Percentiles rank a stretch among this genome's conserved stretches.
phyloP scores from a whole-genome alignment of 2,329 filamentous ascomycete species.

The Sporothrix mexicana region DNA sequence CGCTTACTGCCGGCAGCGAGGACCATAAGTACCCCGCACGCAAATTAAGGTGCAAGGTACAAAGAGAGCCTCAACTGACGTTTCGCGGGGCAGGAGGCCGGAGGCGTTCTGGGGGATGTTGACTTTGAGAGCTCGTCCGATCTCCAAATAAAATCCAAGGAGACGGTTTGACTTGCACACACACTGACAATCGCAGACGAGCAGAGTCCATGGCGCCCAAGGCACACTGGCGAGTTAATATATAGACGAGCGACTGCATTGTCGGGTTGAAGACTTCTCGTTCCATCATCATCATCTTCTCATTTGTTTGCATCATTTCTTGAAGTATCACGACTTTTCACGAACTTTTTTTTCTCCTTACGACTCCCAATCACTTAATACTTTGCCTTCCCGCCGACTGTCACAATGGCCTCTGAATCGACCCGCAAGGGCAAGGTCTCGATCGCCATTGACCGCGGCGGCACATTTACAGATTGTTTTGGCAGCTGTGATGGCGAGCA shows the following conservation, averaged over 20 bases:
- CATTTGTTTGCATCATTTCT: too few relatives aligned
- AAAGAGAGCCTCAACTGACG: background rate
- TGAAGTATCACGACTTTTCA: background rate
- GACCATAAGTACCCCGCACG: slow-evolving; percentile 5
- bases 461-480: slow-evolving; percentile 92
- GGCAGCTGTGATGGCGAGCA: slow-evolving; percentile 67
- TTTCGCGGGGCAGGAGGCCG: slow-evolving; percentile 26
- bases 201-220: background rate
- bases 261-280: background rate
- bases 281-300: background rate
- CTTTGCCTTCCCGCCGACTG: background rate
- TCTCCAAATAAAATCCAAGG: background rate
- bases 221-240: background rate
- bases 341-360: background rate
- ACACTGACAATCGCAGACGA: background rate
- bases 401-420: slow-evolving; percentile 9
- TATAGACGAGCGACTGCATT: background rate
- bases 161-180: background rate
- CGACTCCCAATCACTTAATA: too few relatives aligned
- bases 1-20: slow-evolving; percentile 10
- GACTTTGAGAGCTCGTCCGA: background rate
- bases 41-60: slow-evolving; percentile 1
- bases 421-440: slow-evolving; percentile 35
- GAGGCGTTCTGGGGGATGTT: background rate
- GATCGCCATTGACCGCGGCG: slow-evolving; percentile 80